Evolutionary conservation across 805 yeast species (phyloP).

Genomic region (Yarrowia yakushimensis): DNA sequence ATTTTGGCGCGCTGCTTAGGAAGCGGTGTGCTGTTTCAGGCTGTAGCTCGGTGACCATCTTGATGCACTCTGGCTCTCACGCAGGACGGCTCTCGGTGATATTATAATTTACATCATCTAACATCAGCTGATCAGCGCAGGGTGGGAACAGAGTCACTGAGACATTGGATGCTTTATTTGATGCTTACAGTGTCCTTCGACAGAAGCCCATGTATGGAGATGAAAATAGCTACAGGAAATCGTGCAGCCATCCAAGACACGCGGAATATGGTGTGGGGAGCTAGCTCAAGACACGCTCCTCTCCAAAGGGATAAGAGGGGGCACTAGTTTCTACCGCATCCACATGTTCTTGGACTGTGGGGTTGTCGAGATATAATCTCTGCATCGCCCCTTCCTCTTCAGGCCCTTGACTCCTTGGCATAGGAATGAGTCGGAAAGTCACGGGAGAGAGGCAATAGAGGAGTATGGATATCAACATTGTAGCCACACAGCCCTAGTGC

Average conservation of each 20-base stretch:
- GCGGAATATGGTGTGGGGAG: background rate
- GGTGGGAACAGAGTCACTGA: background rate
- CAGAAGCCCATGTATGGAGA: background rate
- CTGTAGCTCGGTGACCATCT: no score
- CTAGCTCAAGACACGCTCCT: background rate
- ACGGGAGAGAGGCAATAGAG: no score
- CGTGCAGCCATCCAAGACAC: background rate
- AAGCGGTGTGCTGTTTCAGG: background rate
- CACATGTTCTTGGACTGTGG: background rate
- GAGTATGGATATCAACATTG: no score
- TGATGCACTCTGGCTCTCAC: background rate
- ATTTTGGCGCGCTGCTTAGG: background rate
- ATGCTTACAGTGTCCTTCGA: background rate
- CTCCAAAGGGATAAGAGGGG: background rate
- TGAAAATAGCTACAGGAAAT: background rate
- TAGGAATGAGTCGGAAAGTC: background rate
- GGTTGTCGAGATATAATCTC: background rate
- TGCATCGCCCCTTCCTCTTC: background rate
- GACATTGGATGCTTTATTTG: background rate
- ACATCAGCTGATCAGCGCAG: background rate
- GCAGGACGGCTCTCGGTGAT: background rate
- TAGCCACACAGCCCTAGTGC: no score
- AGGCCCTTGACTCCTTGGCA: conserved; percentile 1
- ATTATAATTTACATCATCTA: background rate
- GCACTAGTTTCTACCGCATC: background rate